Base-by-base conservation (phyloP, 2,329 filamentous ascomycete genomes). In the Fusarium acutatum region DNA sequence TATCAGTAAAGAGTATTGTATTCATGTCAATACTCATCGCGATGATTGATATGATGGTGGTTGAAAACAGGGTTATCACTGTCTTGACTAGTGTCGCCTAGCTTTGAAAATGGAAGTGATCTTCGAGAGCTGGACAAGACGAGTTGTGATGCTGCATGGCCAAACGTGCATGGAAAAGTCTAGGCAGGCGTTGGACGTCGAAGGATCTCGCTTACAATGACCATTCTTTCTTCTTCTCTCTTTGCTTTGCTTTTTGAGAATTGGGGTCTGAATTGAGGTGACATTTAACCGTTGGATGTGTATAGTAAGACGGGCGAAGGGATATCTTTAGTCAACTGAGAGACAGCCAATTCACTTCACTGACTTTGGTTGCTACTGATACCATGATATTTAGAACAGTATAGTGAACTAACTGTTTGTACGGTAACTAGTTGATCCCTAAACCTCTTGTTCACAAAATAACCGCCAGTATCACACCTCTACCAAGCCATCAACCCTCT, bases 201-300 rank as follows among this genome's bases (percentile, higher is more conserved):
- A 37, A 47, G 41, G 40, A 59, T 24, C 26, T 63, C 46, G 40
- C 47, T 56, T 49, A 54, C 24, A 32, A 37, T 59, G 47, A 32
- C 40, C 41, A 12, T 34, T 58, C 63, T n/a, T 60, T 50, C 5
- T 11, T 26, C 20, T 44, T 62, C 44, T 64, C 46, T 59, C 20
- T n/a, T 71, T 72, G 41, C 53, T 71, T 63, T 68, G 41, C 53
- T 71, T 63, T 68, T 60, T 72, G 22, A n/a, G 18, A 47, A 58
- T 32, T 43, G 56, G 46, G 35, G 49, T 50, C 50, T 30, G 35
- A 26, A 38, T 49, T 20, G 34, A 37, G 40, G 49, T 28, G 60
- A 41, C 56, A 49, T 30, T 32, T 32, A 32, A 62, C 54, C 43
- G 53, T 52, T 24, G 32, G 53, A 28, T 40, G 15, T 49, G 14